Evolutionary conservation across 805 yeast genomes (phyloP).

Genomic region (Starmera amethionina): DNA sequence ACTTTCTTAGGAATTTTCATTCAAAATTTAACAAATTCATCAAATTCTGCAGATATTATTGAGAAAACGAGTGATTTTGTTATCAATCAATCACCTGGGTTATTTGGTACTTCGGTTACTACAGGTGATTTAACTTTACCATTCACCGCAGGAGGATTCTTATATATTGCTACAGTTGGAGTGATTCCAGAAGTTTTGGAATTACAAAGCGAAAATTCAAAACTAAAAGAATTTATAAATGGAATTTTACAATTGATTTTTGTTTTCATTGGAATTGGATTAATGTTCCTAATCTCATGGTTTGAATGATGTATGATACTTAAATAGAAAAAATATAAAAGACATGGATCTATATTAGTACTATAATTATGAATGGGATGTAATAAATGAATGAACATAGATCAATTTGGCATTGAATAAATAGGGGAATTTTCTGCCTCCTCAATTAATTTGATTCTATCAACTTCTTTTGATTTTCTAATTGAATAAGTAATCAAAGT

Average conservation of each 20-base stretch:
- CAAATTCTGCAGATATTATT: slow-evolving; percentile 1
- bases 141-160: slow-evolving; percentile 67
- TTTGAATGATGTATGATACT: slow-evolving; percentile 11
- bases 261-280: slow-evolving; percentile 41
- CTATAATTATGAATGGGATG: too few relatives aligned
- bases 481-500: slow-evolving; percentile 19
- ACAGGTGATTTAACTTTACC: slow-evolving; percentile 50
- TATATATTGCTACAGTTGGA: slow-evolving; percentile 64
- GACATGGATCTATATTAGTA: too few relatives aligned
- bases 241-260: slow-evolving; percentile 39
- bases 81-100: slow-evolving; percentile 21
- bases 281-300: slow-evolving; percentile 39
- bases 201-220: slow-evolving; percentile 24
- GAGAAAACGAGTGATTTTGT: neutral
- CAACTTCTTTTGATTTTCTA: slow-evolving; percentile 29
- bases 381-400: too few relatives aligned
- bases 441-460: slow-evolving; percentile 40
- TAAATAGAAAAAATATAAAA: neutral
- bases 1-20: slow-evolving; percentile 54
- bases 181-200: slow-evolving; percentile 67
- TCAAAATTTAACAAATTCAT: slow-evolving; percentile 26
- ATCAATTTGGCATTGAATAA: slow-evolving; percentile 30
- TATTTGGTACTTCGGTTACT: slow-evolving; percentile 41
- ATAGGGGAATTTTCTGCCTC: slow-evolving; percentile 57
- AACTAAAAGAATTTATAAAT: slow-evolving; percentile 27